These are phyloP conservation scores for Leishmania martiniquensis DNA, from an alignment of 208 protist species.

Conservation along the genomic window DNA sequence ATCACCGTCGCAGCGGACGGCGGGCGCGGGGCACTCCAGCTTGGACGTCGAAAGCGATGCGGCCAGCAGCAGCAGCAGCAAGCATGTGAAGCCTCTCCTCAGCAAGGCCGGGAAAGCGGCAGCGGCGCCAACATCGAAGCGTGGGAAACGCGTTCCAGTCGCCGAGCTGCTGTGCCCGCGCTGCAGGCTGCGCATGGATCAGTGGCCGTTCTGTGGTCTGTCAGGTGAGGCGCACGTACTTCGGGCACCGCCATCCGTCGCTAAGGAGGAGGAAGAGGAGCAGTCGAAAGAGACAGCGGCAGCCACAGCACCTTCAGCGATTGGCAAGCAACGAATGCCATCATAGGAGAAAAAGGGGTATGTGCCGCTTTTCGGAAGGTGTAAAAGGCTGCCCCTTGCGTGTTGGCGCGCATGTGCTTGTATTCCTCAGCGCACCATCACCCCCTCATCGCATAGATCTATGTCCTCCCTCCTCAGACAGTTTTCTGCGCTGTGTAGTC, in stretches of 20 bases:
- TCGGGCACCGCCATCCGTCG: not conserved
- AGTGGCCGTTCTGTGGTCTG: conserved; percentile 71
- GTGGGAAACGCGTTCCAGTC: conserved; percentile 7
- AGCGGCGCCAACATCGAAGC: not conserved
- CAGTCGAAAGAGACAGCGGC: not conserved
- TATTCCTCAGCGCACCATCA: not conserved
- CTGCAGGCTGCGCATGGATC: conserved; percentile 51
- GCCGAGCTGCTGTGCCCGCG: conserved; percentile 33
- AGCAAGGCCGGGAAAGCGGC: conserved; percentile 1
- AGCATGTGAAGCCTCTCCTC: not conserved
- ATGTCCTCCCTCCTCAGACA: not conserved
- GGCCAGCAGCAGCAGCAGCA: not conserved
- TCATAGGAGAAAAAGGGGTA: not conserved
- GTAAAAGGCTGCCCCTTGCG: not conserved
- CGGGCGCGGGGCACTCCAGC: conserved; percentile 3
- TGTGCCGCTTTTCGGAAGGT: not conserved
- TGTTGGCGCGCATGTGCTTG: not conserved
- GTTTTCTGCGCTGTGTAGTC: not conserved
- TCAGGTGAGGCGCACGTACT: conserved; percentile 51
- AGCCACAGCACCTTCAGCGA: not conserved
- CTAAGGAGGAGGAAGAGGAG: not conserved
- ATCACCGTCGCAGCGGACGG: not conserved
- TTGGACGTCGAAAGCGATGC: conserved; percentile 1
- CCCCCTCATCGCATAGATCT: not conserved
- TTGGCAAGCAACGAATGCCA: not conserved